These are phyloP conservation scores for Cyberlindnera sargentensis DNA, from an alignment of 805 yeast genomes.

Conservation along the genomic window DNA sequence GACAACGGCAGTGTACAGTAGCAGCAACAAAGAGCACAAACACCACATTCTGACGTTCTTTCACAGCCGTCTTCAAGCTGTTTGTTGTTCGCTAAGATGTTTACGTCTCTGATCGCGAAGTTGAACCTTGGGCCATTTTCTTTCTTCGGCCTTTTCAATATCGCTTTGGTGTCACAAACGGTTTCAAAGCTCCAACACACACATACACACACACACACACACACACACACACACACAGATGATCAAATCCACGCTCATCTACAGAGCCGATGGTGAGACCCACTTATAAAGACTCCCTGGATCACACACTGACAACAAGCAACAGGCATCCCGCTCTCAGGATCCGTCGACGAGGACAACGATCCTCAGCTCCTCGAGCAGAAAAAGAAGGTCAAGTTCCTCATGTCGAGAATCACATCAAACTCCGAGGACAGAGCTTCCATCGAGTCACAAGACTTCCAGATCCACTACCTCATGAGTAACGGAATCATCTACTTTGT, in stretches of 20 bases:
- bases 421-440: constrained; percentile 81
- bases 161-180: not conserved
- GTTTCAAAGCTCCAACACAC: not conserved
- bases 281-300: too few relatives aligned
- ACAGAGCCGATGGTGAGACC: constrained; percentile 51
- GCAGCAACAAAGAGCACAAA: constrained; percentile 2
- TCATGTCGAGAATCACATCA: constrained; percentile 69
- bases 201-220: not conserved
- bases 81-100: too few relatives aligned
- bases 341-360: constrained; percentile 80
- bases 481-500: constrained; percentile 69
- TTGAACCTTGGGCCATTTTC: too few relatives aligned
- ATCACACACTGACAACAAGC: not conserved
- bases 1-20: constrained; percentile 4
- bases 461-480: constrained; percentile 64
- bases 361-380: constrained; percentile 59
- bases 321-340: constrained; percentile 68
- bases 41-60: constrained; percentile 4
- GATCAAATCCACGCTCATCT: constrained; percentile 64
- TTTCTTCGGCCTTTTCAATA: too few relatives aligned
- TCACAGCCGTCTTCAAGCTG: too few relatives aligned
- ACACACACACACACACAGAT: constrained; percentile 16
- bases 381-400: constrained; percentile 75
- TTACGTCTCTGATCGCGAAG: too few relatives aligned
- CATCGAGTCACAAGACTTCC: constrained; percentile 56